Conservation (phyloP, 345 rosid genomes). For the Cardiospermum halicacabum region DNA sequence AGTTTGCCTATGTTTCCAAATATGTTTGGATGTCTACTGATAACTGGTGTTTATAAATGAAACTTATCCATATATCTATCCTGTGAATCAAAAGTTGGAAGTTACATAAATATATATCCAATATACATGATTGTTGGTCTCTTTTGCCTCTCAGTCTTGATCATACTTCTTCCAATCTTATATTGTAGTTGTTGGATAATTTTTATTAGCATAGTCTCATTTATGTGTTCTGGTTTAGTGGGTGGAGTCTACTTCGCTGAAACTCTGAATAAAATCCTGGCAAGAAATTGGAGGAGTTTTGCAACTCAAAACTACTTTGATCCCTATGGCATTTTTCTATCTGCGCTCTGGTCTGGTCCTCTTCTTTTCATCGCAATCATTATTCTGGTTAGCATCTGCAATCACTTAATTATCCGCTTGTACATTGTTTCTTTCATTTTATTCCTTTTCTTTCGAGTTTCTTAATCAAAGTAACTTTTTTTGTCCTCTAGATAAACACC, state of each 20-base stretch:
- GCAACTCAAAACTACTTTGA: constrained; percentile 91
- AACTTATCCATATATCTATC: neutral
- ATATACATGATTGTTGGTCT: neutral
- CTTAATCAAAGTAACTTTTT: neutral
- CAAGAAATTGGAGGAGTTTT: constrained; percentile 74
- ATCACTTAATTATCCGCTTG: constrained; percentile 4
- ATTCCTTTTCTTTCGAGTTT: neutral
- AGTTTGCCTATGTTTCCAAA: neutral
- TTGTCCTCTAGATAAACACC: constrained; percentile 66
- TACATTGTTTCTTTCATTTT: neutral
- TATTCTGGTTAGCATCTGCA: constrained; percentile 57
- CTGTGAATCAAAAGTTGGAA: neutral
- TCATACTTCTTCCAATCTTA: neutral
- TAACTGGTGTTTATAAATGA: neutral
- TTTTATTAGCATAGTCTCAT: neutral
- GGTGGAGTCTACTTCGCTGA: constrained; percentile 89
- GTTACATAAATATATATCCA: neutral
- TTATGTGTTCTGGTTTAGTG: constrained; percentile 41
- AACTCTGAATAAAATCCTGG: constrained; percentile 56
- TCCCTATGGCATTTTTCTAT: constrained; percentile 71
- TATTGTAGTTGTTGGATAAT: neutral
- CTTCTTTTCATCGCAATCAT: constrained; percentile 71
- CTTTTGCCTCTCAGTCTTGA: neutral
- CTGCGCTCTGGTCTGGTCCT: constrained; percentile 94
- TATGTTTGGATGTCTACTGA: neutral